Evolutionary conservation across 225 moss, liverwort and hornwort species (phyloP).

Genomic region (Lunularia cruciata): DNA sequence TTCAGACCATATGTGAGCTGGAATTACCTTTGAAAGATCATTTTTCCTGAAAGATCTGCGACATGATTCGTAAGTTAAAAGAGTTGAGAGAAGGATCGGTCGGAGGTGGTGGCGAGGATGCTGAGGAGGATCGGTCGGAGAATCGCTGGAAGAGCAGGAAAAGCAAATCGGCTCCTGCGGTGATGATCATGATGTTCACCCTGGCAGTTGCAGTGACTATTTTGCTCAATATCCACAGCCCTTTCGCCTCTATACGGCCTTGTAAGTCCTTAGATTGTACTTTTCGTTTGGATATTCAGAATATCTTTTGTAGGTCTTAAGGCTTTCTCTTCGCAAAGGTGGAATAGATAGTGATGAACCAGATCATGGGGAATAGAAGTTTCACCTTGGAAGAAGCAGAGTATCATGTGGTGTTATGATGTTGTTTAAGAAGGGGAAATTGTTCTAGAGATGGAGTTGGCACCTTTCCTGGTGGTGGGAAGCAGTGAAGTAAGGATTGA

Average conservation of each 20-base stretch:
- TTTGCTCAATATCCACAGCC: slow-evolving; percentile 20
- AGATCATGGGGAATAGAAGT: background rate
- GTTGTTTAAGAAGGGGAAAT: background rate
- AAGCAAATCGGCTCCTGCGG: slow-evolving; percentile 11
- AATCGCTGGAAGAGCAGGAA: slow-evolving; percentile 24
- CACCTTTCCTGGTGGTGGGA: background rate
- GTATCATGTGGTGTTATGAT: background rate
- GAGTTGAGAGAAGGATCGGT: slow-evolving; percentile 8
- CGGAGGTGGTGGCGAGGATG: background rate
- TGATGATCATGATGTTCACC: slow-evolving; percentile 27
- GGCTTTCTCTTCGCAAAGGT: too few relatives aligned
- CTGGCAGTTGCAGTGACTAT: slow-evolving; percentile 23
- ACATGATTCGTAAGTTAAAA: slow-evolving; percentile 18
- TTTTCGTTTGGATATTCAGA: background rate
- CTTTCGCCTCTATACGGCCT: slow-evolving; percentile 18
- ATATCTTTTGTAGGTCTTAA: background rate
- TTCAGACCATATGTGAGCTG: background rate
- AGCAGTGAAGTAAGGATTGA: background rate
- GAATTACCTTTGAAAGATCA: background rate
- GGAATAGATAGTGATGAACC: too few relatives aligned
- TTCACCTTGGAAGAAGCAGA: background rate
- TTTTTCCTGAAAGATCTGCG: background rate
- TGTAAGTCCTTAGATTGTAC: slow-evolving; percentile 13
- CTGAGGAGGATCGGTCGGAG: background rate
- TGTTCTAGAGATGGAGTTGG: too few relatives aligned